Base-by-base conservation (phyloP, 768 basidiomycete species). In the Phanerochaete carnosa region DNA sequence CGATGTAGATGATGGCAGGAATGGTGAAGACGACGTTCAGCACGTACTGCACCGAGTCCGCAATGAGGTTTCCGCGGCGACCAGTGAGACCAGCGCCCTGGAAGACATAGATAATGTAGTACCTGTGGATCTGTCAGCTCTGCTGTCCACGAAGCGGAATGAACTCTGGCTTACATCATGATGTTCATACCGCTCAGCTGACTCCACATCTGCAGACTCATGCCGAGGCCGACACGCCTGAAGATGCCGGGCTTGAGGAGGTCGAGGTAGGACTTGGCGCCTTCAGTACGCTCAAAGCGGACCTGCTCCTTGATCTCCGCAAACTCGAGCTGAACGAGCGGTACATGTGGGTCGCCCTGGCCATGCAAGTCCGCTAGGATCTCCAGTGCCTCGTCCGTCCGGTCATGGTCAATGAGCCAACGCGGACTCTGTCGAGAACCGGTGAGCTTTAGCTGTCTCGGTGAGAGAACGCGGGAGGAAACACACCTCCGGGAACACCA, bases 151-250 rank as follows among this genome's bases (percentile, higher is more conserved):
- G 28, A 23, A 23, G 25, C 49, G 25, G 25, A 51, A 28, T n/a
- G 32, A 33, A n/a, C 51, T 29, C 6, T 32, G 65, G 70, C 76
- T 35, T 64, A 84, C 88, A 92, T 89, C 89, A 92, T 91, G 66
- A 90, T 82, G 69, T 91, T 90, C 85, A 91, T 89, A 35, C 88
- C 87, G 11, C 79, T 80, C 22, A 90, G 75, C 68, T 92, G 90
- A 62, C 83, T 85, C 90, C 89, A 92, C 83, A 88, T 88, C 72
- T 93, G 90, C 39, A 91, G 75, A n/a, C 79, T 78, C 61, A 80
- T 79, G 37, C 89, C 91, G 26, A 92, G 80, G 60, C 81, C 74
- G 29, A 91, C 88, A 67, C 90, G 87, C 56, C 89, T 83, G 54
- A 87, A 75, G 63, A 89, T 83, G 35, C 85, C 84, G 8, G 81